Evolutionary conservation across 805 yeast species (phyloP), one percentile per base, ranked within the genome.

Genomic region (Yarrowia sp.): DNA sequence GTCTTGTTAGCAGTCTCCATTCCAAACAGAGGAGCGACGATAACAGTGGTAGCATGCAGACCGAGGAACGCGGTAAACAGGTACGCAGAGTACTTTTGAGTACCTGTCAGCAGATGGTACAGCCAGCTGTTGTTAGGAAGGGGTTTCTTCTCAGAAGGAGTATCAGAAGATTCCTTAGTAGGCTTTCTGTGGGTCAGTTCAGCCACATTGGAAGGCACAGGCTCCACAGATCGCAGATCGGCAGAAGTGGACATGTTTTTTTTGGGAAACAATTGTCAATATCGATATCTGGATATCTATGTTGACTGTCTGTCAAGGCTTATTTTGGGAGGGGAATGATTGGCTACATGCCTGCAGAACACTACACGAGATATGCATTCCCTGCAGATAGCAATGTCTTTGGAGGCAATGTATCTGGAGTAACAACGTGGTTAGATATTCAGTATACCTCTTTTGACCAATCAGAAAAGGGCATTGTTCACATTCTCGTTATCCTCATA

Each of bases 21-120:
- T 8, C 83, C 81, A 4, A 83, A 70, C 4, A 81, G 71, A 0
- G 93, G 92, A 0, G 83, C 79, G 0, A 82, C 68, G 0, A 84
- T 76, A 4, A 85, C 87, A 1, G 86, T 78, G 1, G 83, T 64
- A 0, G 83, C 72, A 71, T 88, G 93, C 6, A 87, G 71, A 0
- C 82, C 79, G 2, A 83, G 70, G 70, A 88, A 88, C 4, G 81
- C 74, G 0, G 82, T 72, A 71, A 88, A 84, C 12, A 84, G 76
- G 59, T 83, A 79, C 0, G 88, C 83, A 14, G 89, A 81, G 72
- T 83, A 85, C 40, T 69, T 66, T 64, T 70, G 73, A 21, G 68
- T 43, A 24, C 41, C 40, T 1, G 51, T 58, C 22, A 58, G 41
- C 17, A 43, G 28, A 16, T 58, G 49, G 38, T 32, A 43, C 22